Percentiles rank a stretch among this genome's conserved stretches.
Conservation (phyloP, 2,329 filamentous ascomycete species). For the Pleomassaria siparia region DNA sequence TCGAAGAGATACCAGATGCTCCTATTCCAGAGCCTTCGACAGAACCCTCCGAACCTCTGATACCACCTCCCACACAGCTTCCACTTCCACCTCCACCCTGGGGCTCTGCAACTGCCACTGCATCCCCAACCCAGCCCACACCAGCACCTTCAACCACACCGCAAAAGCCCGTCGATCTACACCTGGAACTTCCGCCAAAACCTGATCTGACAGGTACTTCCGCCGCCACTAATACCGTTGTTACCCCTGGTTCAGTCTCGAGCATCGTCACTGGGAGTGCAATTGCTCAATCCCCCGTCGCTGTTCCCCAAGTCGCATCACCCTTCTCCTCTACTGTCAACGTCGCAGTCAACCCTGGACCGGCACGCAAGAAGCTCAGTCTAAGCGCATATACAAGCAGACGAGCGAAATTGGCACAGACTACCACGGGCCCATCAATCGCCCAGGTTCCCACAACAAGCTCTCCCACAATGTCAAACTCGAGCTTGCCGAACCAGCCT, state of each 20-base stretch:
- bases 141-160: slow-evolving; percentile 14
- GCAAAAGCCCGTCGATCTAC: slow-evolving; percentile 23
- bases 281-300: slow-evolving; percentile 34
- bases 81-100: slow-evolving; percentile 39
- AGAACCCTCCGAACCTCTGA: slow-evolving; percentile 29
- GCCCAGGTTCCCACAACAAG: slow-evolving; percentile 29
- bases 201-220: slow-evolving; percentile 22
- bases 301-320: slow-evolving; percentile 20
- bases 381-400: slow-evolving; percentile 54
- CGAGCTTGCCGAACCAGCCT: slow-evolving; percentile 31
- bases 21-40: slow-evolving; percentile 19
- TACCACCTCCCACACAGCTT: slow-evolving; percentile 38
- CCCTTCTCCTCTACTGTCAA: slow-evolving; percentile 44
- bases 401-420: slow-evolving; percentile 42
- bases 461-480: slow-evolving; percentile 35
- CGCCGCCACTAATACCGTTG: slow-evolving; percentile 15
- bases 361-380: slow-evolving; percentile 53
- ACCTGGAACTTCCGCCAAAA: slow-evolving; percentile 33
- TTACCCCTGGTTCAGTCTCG: slow-evolving; percentile 29
- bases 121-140: slow-evolving; percentile 5
- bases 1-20: slow-evolving; percentile 34
- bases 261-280: slow-evolving; percentile 19
- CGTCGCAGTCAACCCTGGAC: slow-evolving; percentile 45
- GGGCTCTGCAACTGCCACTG: slow-evolving; percentile 14
- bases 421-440: slow-evolving; percentile 22